Evolutionary conservation across 2,329 filamentous ascomycete genomes (phyloP).

Genomic region (Trichoderma afroharzianum): DNA sequence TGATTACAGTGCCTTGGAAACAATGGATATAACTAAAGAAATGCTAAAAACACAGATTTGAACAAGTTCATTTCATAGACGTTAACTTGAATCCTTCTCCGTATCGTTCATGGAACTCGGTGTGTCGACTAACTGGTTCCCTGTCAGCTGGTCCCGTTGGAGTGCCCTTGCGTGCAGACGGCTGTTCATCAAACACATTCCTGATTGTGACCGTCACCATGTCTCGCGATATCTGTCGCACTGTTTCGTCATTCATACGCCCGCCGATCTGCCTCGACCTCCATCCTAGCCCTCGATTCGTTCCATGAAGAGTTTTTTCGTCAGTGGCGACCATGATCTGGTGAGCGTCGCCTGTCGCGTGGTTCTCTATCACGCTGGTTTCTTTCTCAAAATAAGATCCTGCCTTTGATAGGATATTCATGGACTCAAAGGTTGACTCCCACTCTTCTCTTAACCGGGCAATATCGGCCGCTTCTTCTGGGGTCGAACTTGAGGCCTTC

Average conservation of each 20-base stretch:
- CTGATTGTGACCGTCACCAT: background rate
- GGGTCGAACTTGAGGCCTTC: background rate
- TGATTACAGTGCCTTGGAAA: background rate
- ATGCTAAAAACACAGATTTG: background rate
- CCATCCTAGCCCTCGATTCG: constrained; percentile 20
- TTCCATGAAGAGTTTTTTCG: constrained; percentile 22
- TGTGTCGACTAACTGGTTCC: background rate
- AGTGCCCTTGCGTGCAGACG: background rate
- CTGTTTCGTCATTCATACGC: constrained; percentile 20
- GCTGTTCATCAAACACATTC: background rate
- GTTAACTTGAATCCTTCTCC: constrained; percentile 16
- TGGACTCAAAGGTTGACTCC: constrained; percentile 17
- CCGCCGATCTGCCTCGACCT: constrained; percentile 20
- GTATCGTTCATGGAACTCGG: constrained; percentile 15
- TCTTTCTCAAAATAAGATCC: constrained; percentile 16
- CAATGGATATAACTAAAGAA: background rate
- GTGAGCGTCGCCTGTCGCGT: constrained; percentile 22
- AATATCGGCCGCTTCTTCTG: background rate
- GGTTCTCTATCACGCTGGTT: constrained; percentile 22
- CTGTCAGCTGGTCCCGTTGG: background rate
- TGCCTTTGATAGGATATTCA: constrained; percentile 18
- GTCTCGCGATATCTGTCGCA: constrained; percentile 21
- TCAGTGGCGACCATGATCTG: constrained; percentile 22
- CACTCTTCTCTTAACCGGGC: constrained; percentile 18
- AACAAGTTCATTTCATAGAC: background rate